These are phyloP conservation scores for Tetraselmis chui DNA, from an alignment of 139 green algal genomes.

Conservation along the genomic window DNA sequence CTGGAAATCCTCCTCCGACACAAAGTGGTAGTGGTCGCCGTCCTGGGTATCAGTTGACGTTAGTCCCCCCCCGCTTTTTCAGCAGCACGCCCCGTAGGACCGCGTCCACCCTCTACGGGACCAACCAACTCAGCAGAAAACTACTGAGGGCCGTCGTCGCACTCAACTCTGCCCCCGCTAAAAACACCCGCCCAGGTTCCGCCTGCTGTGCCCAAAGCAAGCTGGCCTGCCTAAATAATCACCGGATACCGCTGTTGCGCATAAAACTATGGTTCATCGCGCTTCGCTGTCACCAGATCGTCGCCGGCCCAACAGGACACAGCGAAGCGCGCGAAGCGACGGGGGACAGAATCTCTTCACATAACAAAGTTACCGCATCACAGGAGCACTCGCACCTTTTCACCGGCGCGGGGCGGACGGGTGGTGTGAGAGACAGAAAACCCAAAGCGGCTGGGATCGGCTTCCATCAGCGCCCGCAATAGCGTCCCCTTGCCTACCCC, in stretches of 20 bases:
- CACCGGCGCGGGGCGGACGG: slow-evolving; percentile 41
- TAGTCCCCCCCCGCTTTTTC: background rate
- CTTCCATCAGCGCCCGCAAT: slow-evolving; percentile 53
- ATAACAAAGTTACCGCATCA: too few relatives aligned
- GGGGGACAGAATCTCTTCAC: too few relatives aligned
- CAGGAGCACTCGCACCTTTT: slow-evolving; percentile 40
- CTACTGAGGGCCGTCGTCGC: background rate
- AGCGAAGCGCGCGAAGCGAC: too few relatives aligned
- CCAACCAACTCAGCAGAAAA: background rate
- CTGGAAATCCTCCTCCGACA: slow-evolving; percentile 59
- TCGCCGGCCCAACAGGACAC: too few relatives aligned
- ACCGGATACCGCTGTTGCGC: too few relatives aligned
- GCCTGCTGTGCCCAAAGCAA: too few relatives aligned
- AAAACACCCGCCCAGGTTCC: background rate
- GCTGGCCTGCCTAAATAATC: too few relatives aligned
- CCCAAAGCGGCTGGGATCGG: slow-evolving; percentile 45
- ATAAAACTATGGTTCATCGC: too few relatives aligned
- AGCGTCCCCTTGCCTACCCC: slow-evolving; percentile 87
- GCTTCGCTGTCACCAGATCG: too few relatives aligned
- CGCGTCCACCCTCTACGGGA: too few relatives aligned
- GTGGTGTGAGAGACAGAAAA: slow-evolving; percentile 83
- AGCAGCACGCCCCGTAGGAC: background rate
- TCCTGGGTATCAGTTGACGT: slow-evolving; percentile 40
- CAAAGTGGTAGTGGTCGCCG: slow-evolving; percentile 78
- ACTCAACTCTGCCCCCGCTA: background rate